Evolutionary conservation across 202 grass and related monocot species (phyloP).

Genomic region (Hordeum pubiflorum): DNA sequence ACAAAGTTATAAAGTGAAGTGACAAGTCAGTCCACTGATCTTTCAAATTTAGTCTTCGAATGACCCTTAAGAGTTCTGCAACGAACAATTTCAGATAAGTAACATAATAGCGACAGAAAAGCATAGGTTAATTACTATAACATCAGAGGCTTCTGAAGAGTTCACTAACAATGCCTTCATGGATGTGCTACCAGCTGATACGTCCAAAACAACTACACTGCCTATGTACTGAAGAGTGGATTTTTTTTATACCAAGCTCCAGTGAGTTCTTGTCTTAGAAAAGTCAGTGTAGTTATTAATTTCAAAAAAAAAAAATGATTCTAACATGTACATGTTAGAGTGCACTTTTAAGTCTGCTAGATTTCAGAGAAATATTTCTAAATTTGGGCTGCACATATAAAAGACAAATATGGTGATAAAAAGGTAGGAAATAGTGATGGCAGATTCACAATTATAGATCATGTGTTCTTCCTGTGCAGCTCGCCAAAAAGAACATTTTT

Average conservation of each 20-base stretch:
- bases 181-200: slow-evolving; percentile 3
- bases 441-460: background rate
- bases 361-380: background rate
- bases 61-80: slow-evolving; percentile 89
- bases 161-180: slow-evolving; percentile 8
- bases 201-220: background rate
- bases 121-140: background rate
- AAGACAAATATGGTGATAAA: background rate
- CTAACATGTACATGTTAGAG: background rate
- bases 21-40: slow-evolving; percentile 85
- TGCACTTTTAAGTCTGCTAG: background rate
- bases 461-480: no score
- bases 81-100: slow-evolving; percentile 30
- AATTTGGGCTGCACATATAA: background rate
- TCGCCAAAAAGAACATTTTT: no score
- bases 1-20: slow-evolving; percentile 82
- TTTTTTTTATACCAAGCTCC: background rate
- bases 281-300: background rate
- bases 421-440: background rate
- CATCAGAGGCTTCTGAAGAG: background rate
- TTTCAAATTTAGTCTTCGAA: slow-evolving; percentile 92
- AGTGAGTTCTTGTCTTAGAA: background rate
- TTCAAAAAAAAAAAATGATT: background rate
- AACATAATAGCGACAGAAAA: slow-evolving; percentile 30
- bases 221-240: background rate